Evolutionary conservation across 192 early-diverging fungal species (phyloP).

Genomic region (Linnemannia elongata): DNA sequence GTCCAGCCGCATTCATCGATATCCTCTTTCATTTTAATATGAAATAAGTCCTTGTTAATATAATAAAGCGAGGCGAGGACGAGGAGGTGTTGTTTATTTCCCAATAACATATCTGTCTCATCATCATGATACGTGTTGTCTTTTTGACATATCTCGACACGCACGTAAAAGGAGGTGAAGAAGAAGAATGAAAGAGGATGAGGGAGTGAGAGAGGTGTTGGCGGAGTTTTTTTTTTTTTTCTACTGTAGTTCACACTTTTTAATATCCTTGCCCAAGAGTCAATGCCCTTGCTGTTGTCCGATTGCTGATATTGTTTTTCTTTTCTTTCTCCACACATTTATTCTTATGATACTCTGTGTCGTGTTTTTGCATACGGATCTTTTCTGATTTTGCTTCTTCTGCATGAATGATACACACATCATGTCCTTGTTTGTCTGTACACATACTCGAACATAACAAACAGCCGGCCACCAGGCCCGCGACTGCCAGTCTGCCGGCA

Average conservation of each 20-base stretch:
- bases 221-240: slow-evolving; percentile 5
- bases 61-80: slow-evolving; percentile 59
- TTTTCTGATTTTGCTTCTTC: not conserved
- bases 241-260: not conserved
- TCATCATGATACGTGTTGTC: not conserved
- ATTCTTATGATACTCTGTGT: not conserved
- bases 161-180: slow-evolving; percentile 7
- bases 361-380: slow-evolving; percentile 9
- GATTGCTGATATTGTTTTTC: slow-evolving; percentile 35
- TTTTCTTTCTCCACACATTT: slow-evolving; percentile 15
- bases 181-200: slow-evolving; percentile 17
- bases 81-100: slow-evolving; percentile 49
- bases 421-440: not conserved
- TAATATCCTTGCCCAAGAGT: not conserved
- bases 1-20: not conserved
- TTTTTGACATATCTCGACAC: slow-evolving; percentile 19
- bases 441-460: not conserved
- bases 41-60: slow-evolving; percentile 33
- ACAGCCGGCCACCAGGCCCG: slow-evolving; percentile 68
- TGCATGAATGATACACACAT: too few species aligned
- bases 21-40: slow-evolving; percentile 39
- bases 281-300: slow-evolving; percentile 4
- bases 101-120: slow-evolving; percentile 21
- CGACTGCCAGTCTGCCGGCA: slow-evolving; percentile 63
- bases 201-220: slow-evolving; percentile 1